phyloP scores from a whole-genome alignment of 345 rosid genomes.

The Pugionium dolabratum region DNA sequence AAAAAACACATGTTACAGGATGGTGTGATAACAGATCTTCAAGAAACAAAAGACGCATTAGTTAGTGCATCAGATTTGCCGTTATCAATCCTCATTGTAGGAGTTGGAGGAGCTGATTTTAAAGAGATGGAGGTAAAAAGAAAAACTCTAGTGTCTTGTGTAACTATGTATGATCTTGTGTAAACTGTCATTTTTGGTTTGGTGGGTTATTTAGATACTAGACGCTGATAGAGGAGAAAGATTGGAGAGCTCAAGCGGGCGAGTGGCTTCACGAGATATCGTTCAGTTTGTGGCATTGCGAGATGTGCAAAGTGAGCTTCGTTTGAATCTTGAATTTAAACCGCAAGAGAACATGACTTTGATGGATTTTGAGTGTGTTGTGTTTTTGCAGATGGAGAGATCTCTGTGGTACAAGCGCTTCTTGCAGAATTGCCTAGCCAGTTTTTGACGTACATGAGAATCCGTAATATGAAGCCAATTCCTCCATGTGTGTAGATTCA shows the following conservation, averaged over 20 bases:
- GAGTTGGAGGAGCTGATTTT: slow-evolving; percentile 98
- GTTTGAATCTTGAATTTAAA: not conserved
- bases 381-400: slow-evolving; percentile 63
- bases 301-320: slow-evolving; percentile 70
- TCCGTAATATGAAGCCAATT: slow-evolving; percentile 62
- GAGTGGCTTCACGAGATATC: slow-evolving; percentile 90
- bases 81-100: slow-evolving; percentile 82
- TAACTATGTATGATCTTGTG: not conserved
- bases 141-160: not conserved
- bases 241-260: slow-evolving; percentile 80
- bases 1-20: slow-evolving; percentile 50
- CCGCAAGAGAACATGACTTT: not conserved
- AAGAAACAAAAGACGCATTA: slow-evolving; percentile 93
- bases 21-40: slow-evolving; percentile 95
- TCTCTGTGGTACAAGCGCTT: slow-evolving; percentile 75
- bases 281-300: slow-evolving; percentile 91
- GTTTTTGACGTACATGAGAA: slow-evolving; percentile 76
- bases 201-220: slow-evolving; percentile 51
- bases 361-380: slow-evolving; percentile 3
- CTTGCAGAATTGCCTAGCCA: slow-evolving; percentile 85
- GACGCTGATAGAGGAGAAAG: slow-evolving; percentile 92
- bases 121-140: slow-evolving; percentile 90
- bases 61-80: slow-evolving; percentile 95
- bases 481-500: slow-evolving; percentile 15
- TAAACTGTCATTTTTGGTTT: slow-evolving; percentile 14